These are phyloP conservation scores for Fusarium napiforme DNA, from an alignment of 2,329 filamentous ascomycete species.

Conservation along the genomic window DNA sequence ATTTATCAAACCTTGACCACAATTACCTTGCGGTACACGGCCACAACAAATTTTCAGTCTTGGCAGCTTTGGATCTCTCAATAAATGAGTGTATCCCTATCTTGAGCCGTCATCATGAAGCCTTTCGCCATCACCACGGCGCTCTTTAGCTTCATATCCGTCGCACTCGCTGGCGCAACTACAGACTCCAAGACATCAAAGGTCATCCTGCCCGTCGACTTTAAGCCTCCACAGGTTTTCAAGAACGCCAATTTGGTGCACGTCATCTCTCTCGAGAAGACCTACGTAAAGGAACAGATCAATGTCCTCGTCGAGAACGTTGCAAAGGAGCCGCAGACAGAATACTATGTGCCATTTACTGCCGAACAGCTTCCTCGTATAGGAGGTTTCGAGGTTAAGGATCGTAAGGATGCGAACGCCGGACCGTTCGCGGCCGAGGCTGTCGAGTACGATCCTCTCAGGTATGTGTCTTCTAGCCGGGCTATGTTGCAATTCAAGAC, in stretches of 20 bases:
- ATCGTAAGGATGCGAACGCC: slow-evolving; percentile 81
- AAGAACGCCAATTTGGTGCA: slow-evolving; percentile 93
- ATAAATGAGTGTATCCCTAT: slow-evolving; percentile 49
- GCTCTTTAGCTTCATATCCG: slow-evolving; percentile 67
- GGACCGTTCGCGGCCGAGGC: slow-evolving; percentile 75
- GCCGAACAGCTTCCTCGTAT: slow-evolving; percentile 78
- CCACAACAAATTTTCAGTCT: slow-evolving; percentile 17
- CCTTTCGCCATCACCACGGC: slow-evolving; percentile 63
- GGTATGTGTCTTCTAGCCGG: slow-evolving; percentile 52
- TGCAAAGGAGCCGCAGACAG: slow-evolving; percentile 79
- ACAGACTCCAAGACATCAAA: slow-evolving; percentile 63
- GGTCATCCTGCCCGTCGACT: slow-evolving; percentile 70
- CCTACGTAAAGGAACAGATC: slow-evolving; percentile 87
- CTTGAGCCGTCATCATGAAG: slow-evolving; percentile 53
- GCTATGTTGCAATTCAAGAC: neutral
- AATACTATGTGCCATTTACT: slow-evolving; percentile 93
- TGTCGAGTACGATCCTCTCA: slow-evolving; percentile 72
- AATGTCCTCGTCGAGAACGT: slow-evolving; percentile 96
- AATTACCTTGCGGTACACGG: slow-evolving; percentile 19
- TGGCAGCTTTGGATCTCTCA: slow-evolving; percentile 42
- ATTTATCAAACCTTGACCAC: slow-evolving; percentile 24
- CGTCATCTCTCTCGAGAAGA: slow-evolving; percentile 91
- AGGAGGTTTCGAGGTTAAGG: slow-evolving; percentile 89
- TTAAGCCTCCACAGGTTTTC: slow-evolving; percentile 90
- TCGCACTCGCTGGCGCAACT: slow-evolving; percentile 54